A percentile compares a stretch with the other conserved stretches of the same genome.
Evolutionary conservation across 257 asterid genomes (phyloP).

Genomic region (Przewalskia tangutica): DNA sequence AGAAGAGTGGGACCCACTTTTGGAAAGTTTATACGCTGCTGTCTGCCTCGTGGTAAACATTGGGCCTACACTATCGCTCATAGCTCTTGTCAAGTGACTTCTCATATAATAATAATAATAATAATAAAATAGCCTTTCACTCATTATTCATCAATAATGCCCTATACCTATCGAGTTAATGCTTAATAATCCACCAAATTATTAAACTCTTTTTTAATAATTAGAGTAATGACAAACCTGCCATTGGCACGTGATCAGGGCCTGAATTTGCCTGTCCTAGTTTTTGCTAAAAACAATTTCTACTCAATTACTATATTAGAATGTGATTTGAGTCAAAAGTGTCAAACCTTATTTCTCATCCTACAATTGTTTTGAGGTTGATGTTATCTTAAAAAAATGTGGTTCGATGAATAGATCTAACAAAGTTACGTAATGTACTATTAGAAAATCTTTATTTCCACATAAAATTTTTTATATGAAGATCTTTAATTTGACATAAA

Average conservation of each 20-base stretch:
- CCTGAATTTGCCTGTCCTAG: slow-evolving; percentile 11
- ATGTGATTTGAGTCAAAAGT: slow-evolving; percentile 1
- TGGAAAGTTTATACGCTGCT: slow-evolving; percentile 28
- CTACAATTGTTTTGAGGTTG: background rate
- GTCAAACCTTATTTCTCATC: background rate
- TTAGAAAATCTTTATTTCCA: too few species aligned
- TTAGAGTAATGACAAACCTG: slow-evolving; percentile 13
- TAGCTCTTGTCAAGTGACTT: background rate
- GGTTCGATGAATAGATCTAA: background rate
- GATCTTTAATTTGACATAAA: too few species aligned
- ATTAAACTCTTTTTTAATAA: background rate
- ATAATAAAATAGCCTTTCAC: background rate
- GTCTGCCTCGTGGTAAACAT: slow-evolving; percentile 57
- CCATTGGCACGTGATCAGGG: slow-evolving; percentile 56
- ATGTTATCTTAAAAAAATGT: background rate
- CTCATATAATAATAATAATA: background rate
- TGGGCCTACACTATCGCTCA: slow-evolving; percentile 34
- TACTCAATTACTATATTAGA: background rate
- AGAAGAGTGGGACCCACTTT: slow-evolving; percentile 27
- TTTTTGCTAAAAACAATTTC: background rate
- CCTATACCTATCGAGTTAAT: slow-evolving; percentile 31
- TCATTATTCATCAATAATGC: slow-evolving; percentile 29
- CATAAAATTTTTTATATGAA: too few species aligned
- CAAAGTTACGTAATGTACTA: background rate
- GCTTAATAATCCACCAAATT: slow-evolving; percentile 30